Percentiles rank a stretch among this genome's conserved stretches.
Conservation (phyloP, 1,284 basidiomycete genomes). For the Trametes pubescens region DNA sequence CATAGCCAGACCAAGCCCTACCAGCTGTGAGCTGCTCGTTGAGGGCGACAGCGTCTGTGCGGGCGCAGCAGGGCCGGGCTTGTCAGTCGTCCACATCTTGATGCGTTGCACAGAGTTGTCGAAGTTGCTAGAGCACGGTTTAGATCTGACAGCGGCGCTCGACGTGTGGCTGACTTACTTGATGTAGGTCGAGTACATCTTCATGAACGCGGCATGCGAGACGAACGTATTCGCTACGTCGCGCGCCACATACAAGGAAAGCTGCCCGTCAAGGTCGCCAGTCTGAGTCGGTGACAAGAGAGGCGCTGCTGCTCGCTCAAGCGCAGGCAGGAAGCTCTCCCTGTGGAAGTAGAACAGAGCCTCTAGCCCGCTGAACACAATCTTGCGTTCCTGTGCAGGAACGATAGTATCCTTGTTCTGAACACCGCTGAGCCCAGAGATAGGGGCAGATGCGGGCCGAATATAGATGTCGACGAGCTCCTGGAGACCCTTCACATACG, state of each 20-base stretch:
- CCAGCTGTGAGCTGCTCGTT: slow-evolving; percentile 68
- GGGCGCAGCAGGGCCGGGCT: slow-evolving; percentile 50
- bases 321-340: slow-evolving; percentile 89
- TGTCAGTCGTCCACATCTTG: slow-evolving; percentile 81
- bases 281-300: slow-evolving; percentile 59
- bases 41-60: slow-evolving; percentile 60
- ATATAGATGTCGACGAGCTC: slow-evolving; percentile 97
- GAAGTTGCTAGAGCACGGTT: slow-evolving; percentile 72
- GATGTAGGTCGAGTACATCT: slow-evolving; percentile 96
- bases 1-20: slow-evolving; percentile 66
- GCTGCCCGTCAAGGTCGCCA: slow-evolving; percentile 73
- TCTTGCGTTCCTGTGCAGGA: slow-evolving; percentile 88
- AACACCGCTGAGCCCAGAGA: slow-evolving; percentile 73
- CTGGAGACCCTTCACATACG: slow-evolving; percentile 92
- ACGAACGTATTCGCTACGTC: slow-evolving; percentile 90
- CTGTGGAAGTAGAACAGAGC: slow-evolving; percentile 92
- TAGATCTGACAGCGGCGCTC: slow-evolving; percentile 13
- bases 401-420: slow-evolving; percentile 86
- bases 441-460: slow-evolving; percentile 79
- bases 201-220: slow-evolving; percentile 95
- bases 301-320: slow-evolving; percentile 79
- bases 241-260: slow-evolving; percentile 81
- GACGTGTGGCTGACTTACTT: slow-evolving; percentile 67
- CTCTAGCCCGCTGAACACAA: slow-evolving; percentile 94
- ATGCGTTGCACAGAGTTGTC: slow-evolving; percentile 90